Evolutionary conservation across 1,284 basidiomycete species (phyloP), one percentile per base, ranked within the genome.

Genomic region (Trichosporon sp.): DNA sequence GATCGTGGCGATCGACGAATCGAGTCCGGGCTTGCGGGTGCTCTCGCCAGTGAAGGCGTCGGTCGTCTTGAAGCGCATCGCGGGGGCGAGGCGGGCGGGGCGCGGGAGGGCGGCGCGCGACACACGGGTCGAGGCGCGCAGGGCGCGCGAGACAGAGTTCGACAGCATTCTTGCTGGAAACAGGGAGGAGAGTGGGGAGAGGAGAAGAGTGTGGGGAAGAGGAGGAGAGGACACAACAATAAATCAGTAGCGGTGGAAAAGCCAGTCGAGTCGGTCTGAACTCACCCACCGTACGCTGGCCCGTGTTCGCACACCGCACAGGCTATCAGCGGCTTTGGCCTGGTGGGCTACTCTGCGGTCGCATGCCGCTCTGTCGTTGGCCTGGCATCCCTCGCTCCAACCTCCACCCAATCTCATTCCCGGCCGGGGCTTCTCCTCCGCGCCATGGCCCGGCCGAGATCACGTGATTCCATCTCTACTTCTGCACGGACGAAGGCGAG

Each of bases 1-100:
- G 65, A 92, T 79, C 72, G 88, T 82, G 48, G 90, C 81, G 31
- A 83, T 78, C 1, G 86, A 86, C 51, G 86, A 81, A 89, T 90
- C 65, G 14, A 66, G 31, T 1, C 46, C 65, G n/a, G 65, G 65
- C 65, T 48, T 43, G 31, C 43, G 31, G 8, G 35, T 31, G 8
- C 21, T 48, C 65, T 66, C 65, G 40, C 65, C 65, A 4, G 65
- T 66, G 43, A 66, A 48, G 43, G 37, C 31, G 31, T 66, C 65
- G 56, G 54, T 78, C 43, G 63, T 73, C 70, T 26, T 79, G 78
- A 38, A 71, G 68, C 56, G 68, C 40, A 67, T 37, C n/a, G 68
- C 16, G 32, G 54, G 6, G 26, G 68, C 64, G 46, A 51, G 31
- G 43, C 38, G 32, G n/a, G 67, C 56, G 21, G 67, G 54, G 46